Conservation (phyloP, 2,329 filamentous ascomycete genomes). For the Talaromyces verruculosus region DNA sequence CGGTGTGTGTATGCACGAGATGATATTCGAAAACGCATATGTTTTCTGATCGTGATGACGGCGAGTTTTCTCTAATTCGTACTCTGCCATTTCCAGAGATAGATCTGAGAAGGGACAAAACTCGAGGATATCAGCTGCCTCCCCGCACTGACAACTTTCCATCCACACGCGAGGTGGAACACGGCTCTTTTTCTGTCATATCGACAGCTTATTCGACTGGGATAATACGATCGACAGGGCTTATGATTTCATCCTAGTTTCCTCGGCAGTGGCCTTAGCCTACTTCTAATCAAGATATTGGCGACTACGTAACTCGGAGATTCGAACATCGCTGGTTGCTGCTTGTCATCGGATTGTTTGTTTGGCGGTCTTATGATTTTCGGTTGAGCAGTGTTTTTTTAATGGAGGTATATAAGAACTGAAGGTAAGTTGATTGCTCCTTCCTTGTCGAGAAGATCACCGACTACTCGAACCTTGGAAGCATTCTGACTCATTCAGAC, state of each 20-base stretch:
- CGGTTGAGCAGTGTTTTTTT: not conserved
- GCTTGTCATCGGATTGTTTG: slow-evolving; percentile 2
- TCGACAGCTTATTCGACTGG: not conserved
- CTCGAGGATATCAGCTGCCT: slow-evolving; percentile 11
- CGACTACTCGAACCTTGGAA: not conserved
- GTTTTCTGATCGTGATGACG: no score
- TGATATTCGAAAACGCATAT: not conserved
- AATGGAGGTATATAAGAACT: not conserved
- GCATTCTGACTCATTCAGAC: slow-evolving; percentile 2
- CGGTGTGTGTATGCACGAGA: not conserved
- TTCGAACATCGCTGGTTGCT: not conserved
- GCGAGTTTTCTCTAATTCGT: not conserved
- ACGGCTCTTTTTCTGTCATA: not conserved
- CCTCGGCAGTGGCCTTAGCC: slow-evolving; percentile 5
- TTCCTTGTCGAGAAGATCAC: not conserved
- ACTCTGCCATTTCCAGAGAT: not conserved
- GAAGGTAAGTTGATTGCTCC: not conserved
- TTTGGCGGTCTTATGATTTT: not conserved
- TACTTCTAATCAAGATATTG: not conserved
- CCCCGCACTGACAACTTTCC: not conserved
- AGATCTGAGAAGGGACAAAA: not conserved
- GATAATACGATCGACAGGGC: not conserved
- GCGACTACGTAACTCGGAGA: not conserved
- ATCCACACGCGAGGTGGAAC: not conserved
- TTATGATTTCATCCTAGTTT: not conserved